Base-by-base conservation (phyloP, 768 basidiomycete genomes). In the Mycena olivaceomarginata region DNA sequence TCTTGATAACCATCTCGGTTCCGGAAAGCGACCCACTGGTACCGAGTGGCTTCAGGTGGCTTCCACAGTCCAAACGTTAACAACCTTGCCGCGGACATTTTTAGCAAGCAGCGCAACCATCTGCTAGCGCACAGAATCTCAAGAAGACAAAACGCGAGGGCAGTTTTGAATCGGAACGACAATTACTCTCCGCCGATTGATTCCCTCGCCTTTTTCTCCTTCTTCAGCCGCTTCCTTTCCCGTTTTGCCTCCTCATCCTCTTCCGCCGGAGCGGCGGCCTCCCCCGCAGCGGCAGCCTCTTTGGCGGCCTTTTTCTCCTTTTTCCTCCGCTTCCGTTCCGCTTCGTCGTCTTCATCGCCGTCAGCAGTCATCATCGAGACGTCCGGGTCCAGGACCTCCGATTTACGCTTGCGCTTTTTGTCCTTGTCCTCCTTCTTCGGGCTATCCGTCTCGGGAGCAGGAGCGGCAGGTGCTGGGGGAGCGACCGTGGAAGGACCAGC, bases 351-450 rank as follows among this genome's bases (percentile, higher is more conserved):
- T 20, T 88, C 90, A 37, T 84, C 87, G 16, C 79, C 89, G 53
- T 81, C 85, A 31, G 83, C 83, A 0, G 82, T 72, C 16, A 65
- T 85, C 83, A 89, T 86, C 15, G 90, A 85, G 31, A 88, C 85
- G 70, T 90, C 88, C n/a, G 81, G 85, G 18, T 85, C 91, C 0
- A 86, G 84, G 10, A 82, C 89, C 77, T 93, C 94, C 1, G 93
- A 94, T 82, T 95, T 95, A 64, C 95, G 92, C 85, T 96, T 97
- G 69, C 96, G 92, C 83, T 98, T 98, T 87, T 96, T 95, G 83
- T 96, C 95, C 83, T 93, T 94, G 39, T 92, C 89, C 82, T 90
- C 89, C 70, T 88, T 86, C 81, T 87, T 88, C 10, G 86, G 82
- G 40, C 85, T 86, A 56, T 70, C 76, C 5, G 80, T 77, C 78